Percentiles rank a stretch among this genome's conserved stretches.
Conservation (phyloP, 768 basidiomycete species). For the Lactarius hatsudake region DNA sequence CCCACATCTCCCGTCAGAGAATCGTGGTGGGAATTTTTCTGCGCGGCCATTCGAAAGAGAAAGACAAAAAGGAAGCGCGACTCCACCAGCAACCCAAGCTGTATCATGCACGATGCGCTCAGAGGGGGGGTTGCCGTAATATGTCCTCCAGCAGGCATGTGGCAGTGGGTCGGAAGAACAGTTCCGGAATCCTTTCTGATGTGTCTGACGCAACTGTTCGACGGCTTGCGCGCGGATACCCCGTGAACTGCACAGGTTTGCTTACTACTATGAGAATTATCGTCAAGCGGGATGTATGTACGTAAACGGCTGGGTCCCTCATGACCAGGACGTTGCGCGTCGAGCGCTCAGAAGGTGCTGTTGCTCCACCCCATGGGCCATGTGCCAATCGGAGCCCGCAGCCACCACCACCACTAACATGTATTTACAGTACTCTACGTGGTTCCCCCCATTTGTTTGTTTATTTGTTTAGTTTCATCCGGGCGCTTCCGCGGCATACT, state of each 20-base stretch:
- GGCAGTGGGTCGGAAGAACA: background rate
- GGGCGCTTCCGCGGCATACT: conserved; percentile 35
- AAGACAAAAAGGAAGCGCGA: background rate
- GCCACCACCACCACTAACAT: background rate
- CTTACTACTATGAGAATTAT: background rate
- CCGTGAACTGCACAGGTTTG: background rate
- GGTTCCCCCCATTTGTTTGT: background rate
- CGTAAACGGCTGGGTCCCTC: background rate
- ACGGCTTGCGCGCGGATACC: background rate
- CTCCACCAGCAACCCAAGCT: background rate
- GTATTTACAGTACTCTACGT: background rate
- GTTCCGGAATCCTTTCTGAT: background rate
- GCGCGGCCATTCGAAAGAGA: background rate
- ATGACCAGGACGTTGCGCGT: background rate
- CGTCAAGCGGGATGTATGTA: background rate
- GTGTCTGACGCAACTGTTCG: background rate
- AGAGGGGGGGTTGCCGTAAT: background rate
- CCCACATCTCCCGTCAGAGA: background rate
- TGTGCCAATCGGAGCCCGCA: background rate
- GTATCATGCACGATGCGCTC: background rate
- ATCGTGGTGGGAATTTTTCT: background rate
- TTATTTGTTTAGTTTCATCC: conserved; percentile 10
- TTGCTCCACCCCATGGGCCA: background rate
- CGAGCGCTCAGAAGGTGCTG: background rate
- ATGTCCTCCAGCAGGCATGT: background rate